A percentile compares a stretch with the other conserved stretches of the same genome.
These are phyloP conservation scores for Fragilaria crotonensis DNA, from an alignment of 108 stramenopile genomes.

Conservation along the genomic window DNA sequence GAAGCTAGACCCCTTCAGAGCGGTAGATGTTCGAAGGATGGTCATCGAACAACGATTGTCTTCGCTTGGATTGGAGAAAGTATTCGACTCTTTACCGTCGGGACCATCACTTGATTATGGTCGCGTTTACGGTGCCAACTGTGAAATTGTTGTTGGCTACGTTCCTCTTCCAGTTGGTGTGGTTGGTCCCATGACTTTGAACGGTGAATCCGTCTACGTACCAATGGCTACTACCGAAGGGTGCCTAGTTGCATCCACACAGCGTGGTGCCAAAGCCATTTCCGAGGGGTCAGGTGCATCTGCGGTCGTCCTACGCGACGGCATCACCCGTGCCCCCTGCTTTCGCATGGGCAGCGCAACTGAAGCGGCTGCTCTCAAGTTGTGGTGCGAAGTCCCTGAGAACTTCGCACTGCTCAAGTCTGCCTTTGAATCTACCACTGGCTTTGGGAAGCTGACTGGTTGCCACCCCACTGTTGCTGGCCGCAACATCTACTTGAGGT, in stretches of 20 bases:
- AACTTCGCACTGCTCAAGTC: constrained; percentile 79
- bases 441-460: constrained; percentile 82
- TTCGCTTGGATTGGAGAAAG: constrained; percentile 33
- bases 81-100: constrained; percentile 59
- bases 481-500: constrained; percentile 90
- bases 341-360: constrained; percentile 77
- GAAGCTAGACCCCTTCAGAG: constrained; percentile 81
- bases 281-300: constrained; percentile 68
- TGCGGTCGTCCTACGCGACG: constrained; percentile 82
- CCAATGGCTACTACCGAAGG: constrained; percentile 99
- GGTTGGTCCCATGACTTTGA: constrained; percentile 89
- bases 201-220: constrained; percentile 83
- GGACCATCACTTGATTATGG: constrained; percentile 79
- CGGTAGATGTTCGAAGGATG: constrained; percentile 84
- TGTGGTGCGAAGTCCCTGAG: constrained; percentile 80
- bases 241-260: constrained; percentile 92
- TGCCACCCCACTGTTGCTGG: constrained; percentile 89
- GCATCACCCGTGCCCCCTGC: constrained; percentile 97
- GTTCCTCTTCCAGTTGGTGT: constrained; percentile 95
- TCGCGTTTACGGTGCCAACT: constrained; percentile 92
- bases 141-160: constrained; percentile 97
- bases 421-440: constrained; percentile 96
- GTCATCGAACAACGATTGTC: constrained; percentile 57
- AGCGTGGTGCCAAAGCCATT: constrained; percentile 97
- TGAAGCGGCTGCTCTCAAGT: constrained; percentile 83